Conservation (phyloP, 2,329 filamentous ascomycete species). For the Ceratocystis colombiana region DNA sequence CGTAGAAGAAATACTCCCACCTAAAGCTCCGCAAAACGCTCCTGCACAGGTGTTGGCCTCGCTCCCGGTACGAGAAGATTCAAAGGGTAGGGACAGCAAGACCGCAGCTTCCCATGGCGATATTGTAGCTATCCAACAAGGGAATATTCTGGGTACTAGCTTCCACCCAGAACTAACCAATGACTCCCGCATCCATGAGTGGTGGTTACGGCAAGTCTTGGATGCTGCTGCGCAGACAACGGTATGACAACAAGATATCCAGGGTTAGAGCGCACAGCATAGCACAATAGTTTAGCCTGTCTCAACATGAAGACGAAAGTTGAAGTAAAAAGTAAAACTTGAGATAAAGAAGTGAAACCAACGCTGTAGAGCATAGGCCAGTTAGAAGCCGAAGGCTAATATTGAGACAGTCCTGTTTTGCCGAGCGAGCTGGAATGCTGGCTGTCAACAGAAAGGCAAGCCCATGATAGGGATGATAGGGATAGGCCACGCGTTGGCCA, state of each 20-base stretch:
- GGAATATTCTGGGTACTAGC: conserved; percentile 86
- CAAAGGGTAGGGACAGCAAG: conserved; percentile 47
- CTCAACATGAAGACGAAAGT: conserved; percentile 9
- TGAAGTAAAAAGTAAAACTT: background rate
- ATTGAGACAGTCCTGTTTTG: too few relatives aligned
- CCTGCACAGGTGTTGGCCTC: conserved; percentile 44
- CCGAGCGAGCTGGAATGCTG: too few relatives aligned
- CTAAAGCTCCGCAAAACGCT: conserved; percentile 26
- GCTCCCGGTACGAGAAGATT: conserved; percentile 39
- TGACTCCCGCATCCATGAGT: conserved; percentile 78
- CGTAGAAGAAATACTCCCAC: conserved; percentile 66
- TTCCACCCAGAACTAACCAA: conserved; percentile 91
- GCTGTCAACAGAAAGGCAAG: background rate
- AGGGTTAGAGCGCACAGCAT: background rate
- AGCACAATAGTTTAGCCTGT: background rate
- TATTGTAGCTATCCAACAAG: conserved; percentile 81
- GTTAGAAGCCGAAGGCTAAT: too few relatives aligned
- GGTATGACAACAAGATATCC: background rate
- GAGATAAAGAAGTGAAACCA: background rate
- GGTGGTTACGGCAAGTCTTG: conserved; percentile 70
- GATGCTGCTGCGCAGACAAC: background rate
- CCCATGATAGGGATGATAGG: background rate
- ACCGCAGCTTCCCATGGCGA: conserved; percentile 44
- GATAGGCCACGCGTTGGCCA: background rate
- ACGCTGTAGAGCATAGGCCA: too few relatives aligned